Conservation (phyloP, 371 early-diverging fungal species). For the Syncephalis fuscata region DNA sequence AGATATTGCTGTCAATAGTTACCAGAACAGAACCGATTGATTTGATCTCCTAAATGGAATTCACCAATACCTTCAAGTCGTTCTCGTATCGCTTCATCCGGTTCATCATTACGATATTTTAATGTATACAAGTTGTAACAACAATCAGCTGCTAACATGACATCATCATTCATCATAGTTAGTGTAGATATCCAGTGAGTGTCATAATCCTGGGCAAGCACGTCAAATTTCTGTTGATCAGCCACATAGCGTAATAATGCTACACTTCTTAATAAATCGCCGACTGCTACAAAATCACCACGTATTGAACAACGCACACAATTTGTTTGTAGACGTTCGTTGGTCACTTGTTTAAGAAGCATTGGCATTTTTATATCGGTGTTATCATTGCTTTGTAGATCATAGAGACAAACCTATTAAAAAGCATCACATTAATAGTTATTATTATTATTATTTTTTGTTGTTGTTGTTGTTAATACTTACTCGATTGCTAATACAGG, state of each 20-base stretch:
- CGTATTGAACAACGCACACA: constrained; percentile 28
- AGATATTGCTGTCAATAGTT: neutral
- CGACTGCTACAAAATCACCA: constrained; percentile 60
- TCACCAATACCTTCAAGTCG: constrained; percentile 39
- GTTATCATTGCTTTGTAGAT: too few relatives aligned
- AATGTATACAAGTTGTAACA: constrained; percentile 39
- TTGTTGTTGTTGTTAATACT: neutral
- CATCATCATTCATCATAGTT: constrained; percentile 35
- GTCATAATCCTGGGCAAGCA: constrained; percentile 41
- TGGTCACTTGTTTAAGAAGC: constrained; percentile 11
- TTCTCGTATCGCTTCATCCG: constrained; percentile 20
- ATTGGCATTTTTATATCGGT: constrained; percentile 7
- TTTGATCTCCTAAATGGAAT: constrained; percentile 64
- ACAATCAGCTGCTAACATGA: constrained; percentile 43
- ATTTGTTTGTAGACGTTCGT: constrained; percentile 39
- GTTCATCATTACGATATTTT: constrained; percentile 20
- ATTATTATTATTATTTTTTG: constrained; percentile 4
- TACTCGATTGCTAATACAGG: constrained; percentile 33
- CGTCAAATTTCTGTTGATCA: constrained; percentile 20
- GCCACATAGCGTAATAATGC: constrained; percentile 33
- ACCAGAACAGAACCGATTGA: constrained; percentile 66
- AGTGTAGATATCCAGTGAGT: constrained; percentile 52
- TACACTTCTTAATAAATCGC: constrained; percentile 76
- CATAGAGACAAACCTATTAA: too few relatives aligned
- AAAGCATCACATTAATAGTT: too few relatives aligned